Percentiles rank a stretch among this genome's conserved stretches.
Conservation (phyloP, 257 asterid genomes). For the Nicotiana benthamiana region DNA sequence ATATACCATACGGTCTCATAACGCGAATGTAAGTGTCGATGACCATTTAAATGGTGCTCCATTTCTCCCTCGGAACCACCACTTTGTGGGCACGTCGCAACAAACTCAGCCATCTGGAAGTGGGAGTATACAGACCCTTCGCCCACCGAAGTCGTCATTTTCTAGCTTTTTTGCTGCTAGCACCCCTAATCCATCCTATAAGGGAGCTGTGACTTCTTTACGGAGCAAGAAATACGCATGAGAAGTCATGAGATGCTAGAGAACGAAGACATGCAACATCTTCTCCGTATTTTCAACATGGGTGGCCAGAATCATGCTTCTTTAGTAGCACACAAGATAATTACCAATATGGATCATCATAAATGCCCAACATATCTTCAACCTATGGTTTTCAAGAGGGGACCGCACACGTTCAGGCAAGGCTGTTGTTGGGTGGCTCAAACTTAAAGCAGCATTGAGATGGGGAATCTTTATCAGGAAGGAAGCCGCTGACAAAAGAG, state of each 20-base stretch:
- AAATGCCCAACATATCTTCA: slow-evolving; percentile 42
- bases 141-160: slow-evolving; percentile 46
- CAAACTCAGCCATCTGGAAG: slow-evolving; percentile 47
- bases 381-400: slow-evolving; percentile 43
- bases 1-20: slow-evolving; percentile 38
- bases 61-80: slow-evolving; percentile 39
- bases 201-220: slow-evolving; percentile 44
- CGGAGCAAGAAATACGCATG: slow-evolving; percentile 75
- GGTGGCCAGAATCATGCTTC: slow-evolving; percentile 41
- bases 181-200: slow-evolving; percentile 37
- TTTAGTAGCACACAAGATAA: slow-evolving; percentile 32
- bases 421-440: slow-evolving; percentile 98
- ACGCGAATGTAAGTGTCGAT: slow-evolving; percentile 41
- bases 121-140: slow-evolving; percentile 45
- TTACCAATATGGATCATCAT: slow-evolving; percentile 34
- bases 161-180: slow-evolving; percentile 37
- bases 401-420: slow-evolving; percentile 71
- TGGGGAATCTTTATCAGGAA: slow-evolving; percentile 93
- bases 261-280: slow-evolving; percentile 87
- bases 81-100: slow-evolving; percentile 35
- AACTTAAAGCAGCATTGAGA: slow-evolving; percentile 91
- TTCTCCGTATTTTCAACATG: slow-evolving; percentile 63
- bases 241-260: slow-evolving; percentile 94
- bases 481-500: slow-evolving; percentile 89
- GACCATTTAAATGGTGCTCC: slow-evolving; percentile 37